These are phyloP conservation scores for Phytophthora colocasiae DNA, from an alignment of 352 stramenopile species.

Conservation along the genomic window DNA sequence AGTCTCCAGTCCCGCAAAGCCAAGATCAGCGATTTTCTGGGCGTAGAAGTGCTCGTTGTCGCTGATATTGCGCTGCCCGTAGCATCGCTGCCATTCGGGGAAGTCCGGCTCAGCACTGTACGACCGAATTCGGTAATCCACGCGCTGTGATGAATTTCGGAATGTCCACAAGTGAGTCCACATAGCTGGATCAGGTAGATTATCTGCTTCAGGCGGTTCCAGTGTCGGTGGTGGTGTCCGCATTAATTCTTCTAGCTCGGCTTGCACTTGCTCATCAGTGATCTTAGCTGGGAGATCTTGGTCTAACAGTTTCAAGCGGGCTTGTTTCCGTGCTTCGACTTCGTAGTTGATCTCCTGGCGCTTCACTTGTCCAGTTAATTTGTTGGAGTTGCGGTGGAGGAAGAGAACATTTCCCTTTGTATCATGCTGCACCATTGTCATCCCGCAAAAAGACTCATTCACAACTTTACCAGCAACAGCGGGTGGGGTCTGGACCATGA, in stretches of 20 bases:
- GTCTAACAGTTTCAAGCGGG: conserved; percentile 21
- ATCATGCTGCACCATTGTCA: conserved; percentile 61
- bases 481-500: conserved; percentile 49
- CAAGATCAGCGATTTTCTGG: conserved; percentile 33
- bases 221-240: conserved; percentile 27
- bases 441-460: conserved; percentile 50
- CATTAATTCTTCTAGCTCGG: conserved; percentile 18
- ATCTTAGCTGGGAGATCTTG: conserved; percentile 12
- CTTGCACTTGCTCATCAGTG: conserved; percentile 18
- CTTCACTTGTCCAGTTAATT: conserved; percentile 37
- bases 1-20: conserved; percentile 41
- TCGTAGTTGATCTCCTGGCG: conserved; percentile 31
- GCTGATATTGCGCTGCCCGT: conserved; percentile 45
- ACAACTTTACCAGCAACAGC: conserved; percentile 47
- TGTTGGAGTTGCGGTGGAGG: conserved; percentile 59
- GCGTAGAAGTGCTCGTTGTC: conserved; percentile 44
- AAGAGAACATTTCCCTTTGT: conserved; percentile 45
- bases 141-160: conserved; percentile 43
- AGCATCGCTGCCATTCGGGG: conserved; percentile 60
- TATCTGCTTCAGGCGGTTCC: conserved; percentile 26
- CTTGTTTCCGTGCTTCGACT: conserved; percentile 29
- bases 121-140: conserved; percentile 59
- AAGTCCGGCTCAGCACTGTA: conserved; percentile 49
- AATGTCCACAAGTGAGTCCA: conserved; percentile 75
- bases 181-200: conserved; percentile 54